Percentiles rank a stretch among this genome's conserved stretches.
Conservation (phyloP, 2,329 filamentous ascomycete genomes). For the Cryphonectria naterciae region DNA sequence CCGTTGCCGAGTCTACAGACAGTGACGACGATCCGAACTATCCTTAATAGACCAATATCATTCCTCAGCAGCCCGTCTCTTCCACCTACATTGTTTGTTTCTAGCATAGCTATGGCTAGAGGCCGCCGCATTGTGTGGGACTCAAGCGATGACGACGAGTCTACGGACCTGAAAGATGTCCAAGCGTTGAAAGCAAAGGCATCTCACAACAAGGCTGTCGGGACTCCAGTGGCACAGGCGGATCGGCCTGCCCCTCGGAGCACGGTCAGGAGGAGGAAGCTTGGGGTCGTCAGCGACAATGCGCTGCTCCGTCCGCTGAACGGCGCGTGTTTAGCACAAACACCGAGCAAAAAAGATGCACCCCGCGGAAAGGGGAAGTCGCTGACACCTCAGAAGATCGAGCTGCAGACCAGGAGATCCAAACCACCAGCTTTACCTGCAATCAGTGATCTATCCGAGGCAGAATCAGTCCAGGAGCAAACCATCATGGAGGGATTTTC, state of each 20-base stretch:
- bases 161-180: conserved; percentile 45
- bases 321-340: not conserved
- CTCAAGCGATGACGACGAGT: conserved; percentile 45
- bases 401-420: conserved; percentile 13
- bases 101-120: conserved; percentile 20
- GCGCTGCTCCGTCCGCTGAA: conserved; percentile 16
- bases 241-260: conserved; percentile 3
- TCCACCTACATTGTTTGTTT: not conserved
- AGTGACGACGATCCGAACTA: not conserved
- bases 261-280: conserved; percentile 25
- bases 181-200: not conserved
- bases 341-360: conserved; percentile 6
- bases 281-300: conserved; percentile 20
- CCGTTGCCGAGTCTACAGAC: not conserved
- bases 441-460: conserved; percentile 6
- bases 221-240: not conserved
- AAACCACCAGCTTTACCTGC: not conserved
- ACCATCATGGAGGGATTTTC: conserved; percentile 26
- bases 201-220: not conserved
- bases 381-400: conserved; percentile 17
- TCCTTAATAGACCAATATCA: not conserved
- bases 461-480: conserved; percentile 24
- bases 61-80: not conserved
- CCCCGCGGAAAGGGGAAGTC: conserved; percentile 1
- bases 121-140: conserved; percentile 32